These are phyloP conservation scores for Aplosporella prunicola DNA, from an alignment of 2,329 filamentous ascomycete species.

Conservation along the genomic window DNA sequence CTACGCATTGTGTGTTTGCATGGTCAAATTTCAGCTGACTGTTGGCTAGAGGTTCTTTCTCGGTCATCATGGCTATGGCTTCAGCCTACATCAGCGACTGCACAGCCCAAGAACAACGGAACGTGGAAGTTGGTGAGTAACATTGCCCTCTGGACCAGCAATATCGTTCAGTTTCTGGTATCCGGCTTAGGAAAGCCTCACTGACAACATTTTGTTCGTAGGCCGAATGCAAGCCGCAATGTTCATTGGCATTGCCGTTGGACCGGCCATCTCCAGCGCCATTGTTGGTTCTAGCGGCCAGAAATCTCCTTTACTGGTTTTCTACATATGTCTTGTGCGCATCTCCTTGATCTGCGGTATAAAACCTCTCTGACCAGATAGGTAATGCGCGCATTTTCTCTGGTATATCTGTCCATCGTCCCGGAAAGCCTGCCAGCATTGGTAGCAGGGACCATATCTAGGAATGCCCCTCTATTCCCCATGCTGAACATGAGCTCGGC, in stretches of 20 bases:
- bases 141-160: slow-evolving; percentile 4
- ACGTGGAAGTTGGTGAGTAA: slow-evolving; percentile 10
- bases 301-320: slow-evolving; percentile 11
- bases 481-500: not conserved
- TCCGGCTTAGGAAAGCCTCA: no score
- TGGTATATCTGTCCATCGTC: slow-evolving; percentile 12
- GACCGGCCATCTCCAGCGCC: slow-evolving; percentile 10
- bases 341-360: no score
- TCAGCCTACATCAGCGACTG: slow-evolving; percentile 14
- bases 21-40: not conserved
- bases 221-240: slow-evolving; percentile 13
- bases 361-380: not conserved
- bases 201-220: not conserved
- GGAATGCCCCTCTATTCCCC: not conserved
- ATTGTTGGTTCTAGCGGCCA: slow-evolving; percentile 5
- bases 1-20: not conserved
- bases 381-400: slow-evolving; percentile 10
- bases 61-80: slow-evolving; percentile 13
- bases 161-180: slow-evolving; percentile 2
- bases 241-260: slow-evolving; percentile 14
- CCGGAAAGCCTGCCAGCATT: slow-evolving; percentile 11
- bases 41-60: slow-evolving; percentile 10
- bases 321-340: slow-evolving; percentile 13
- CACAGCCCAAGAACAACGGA: slow-evolving; percentile 8
- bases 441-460: not conserved